Percentiles rank a stretch among this genome's conserved stretches.
These are phyloP conservation scores for Xylaria curta DNA, from an alignment of 495 filamentous ascomycete genomes.

Conservation along the genomic window DNA sequence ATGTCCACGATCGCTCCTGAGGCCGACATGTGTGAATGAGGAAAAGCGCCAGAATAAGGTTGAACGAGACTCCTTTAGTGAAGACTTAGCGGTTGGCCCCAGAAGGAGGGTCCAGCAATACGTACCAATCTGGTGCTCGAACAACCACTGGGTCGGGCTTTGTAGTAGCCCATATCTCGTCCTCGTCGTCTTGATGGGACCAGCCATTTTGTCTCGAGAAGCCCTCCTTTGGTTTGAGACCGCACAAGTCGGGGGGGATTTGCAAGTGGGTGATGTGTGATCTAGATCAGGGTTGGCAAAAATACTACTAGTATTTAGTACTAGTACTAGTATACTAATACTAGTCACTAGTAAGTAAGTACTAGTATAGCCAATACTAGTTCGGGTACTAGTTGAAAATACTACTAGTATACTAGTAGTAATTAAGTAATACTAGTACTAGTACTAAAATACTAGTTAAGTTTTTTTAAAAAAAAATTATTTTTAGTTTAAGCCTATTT, in stretches of 20 bases:
- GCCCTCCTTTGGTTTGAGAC: not conserved
- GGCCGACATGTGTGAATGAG: conserved; percentile 67
- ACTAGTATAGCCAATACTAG: too few relatives aligned
- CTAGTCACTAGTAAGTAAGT: too few relatives aligned
- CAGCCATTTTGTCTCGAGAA: conserved; percentile 12
- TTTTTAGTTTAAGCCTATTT: too few relatives aligned
- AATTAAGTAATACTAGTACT: too few relatives aligned
- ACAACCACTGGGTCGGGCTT: conserved; percentile 26
- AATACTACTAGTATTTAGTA: too few relatives aligned
- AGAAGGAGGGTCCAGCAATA: not conserved
- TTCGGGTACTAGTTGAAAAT: too few relatives aligned
- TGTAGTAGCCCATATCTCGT: conserved; percentile 20
- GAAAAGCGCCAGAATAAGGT: conserved; percentile 64
- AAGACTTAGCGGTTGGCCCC: conserved; percentile 18
- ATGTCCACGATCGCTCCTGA: conserved; percentile 61
- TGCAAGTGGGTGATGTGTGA: conserved; percentile 5
- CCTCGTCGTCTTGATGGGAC: conserved; percentile 14
- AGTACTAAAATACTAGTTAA: too few relatives aligned
- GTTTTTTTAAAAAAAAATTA: too few relatives aligned
- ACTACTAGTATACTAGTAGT: too few relatives aligned
- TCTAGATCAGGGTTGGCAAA: too few relatives aligned
- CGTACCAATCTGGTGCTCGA: conserved; percentile 30
- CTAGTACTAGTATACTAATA: too few relatives aligned
- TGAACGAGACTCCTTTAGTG: conserved; percentile 64
- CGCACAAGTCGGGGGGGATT: not conserved